Percentiles rank a stretch among this genome's conserved stretches.
Conservation (phyloP, 495 filamentous ascomycete genomes). For the Hypomontagnella submonticulosa region DNA sequence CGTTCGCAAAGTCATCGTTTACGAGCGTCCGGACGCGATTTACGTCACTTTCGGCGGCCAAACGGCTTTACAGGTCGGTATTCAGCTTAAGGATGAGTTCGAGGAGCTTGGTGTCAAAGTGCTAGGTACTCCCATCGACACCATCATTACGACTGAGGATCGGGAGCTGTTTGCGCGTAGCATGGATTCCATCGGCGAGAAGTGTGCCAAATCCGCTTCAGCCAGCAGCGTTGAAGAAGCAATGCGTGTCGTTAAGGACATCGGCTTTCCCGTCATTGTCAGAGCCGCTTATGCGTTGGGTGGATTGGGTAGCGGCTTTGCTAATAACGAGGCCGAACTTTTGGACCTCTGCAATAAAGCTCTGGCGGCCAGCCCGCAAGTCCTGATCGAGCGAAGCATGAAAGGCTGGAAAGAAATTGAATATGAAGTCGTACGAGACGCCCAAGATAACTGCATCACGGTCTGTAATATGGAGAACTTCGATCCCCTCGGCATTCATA, state of each 20-base stretch:
- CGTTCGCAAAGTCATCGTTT: slow-evolving; percentile 93
- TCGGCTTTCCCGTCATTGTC: slow-evolving; percentile 96
- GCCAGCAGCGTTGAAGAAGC: slow-evolving; percentile 89
- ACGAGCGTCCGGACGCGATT: slow-evolving; percentile 93
- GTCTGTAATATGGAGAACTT: slow-evolving; percentile 99
- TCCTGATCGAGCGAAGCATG: slow-evolving; percentile 97
- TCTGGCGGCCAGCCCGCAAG: slow-evolving; percentile 93
- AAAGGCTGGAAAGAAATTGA: slow-evolving; percentile 99
- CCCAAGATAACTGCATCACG: slow-evolving; percentile 97
- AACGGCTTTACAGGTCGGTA: slow-evolving; percentile 93
- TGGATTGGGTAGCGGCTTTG: slow-evolving; percentile 95
- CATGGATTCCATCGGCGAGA: slow-evolving; percentile 98
- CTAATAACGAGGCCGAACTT: slow-evolving; percentile 87
- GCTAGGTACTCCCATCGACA: slow-evolving; percentile 94
- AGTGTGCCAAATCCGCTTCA: slow-evolving; percentile 96
- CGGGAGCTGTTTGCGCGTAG: slow-evolving; percentile 95
- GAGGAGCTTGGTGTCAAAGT: slow-evolving; percentile 90
- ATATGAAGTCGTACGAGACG: slow-evolving; percentile 97
- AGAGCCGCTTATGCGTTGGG: slow-evolving; percentile 96
- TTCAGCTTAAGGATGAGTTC: slow-evolving; percentile 96
- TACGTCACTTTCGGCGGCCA: slow-evolving; percentile 97
- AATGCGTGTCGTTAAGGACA: slow-evolving; percentile 81
- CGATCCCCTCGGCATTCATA: slow-evolving; percentile 97
- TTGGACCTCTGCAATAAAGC: slow-evolving; percentile 93
- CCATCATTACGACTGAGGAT: slow-evolving; percentile 98